phyloP scores from a whole-genome alignment of 352 stramenopile species.

The Phytophthora litchii region DNA sequence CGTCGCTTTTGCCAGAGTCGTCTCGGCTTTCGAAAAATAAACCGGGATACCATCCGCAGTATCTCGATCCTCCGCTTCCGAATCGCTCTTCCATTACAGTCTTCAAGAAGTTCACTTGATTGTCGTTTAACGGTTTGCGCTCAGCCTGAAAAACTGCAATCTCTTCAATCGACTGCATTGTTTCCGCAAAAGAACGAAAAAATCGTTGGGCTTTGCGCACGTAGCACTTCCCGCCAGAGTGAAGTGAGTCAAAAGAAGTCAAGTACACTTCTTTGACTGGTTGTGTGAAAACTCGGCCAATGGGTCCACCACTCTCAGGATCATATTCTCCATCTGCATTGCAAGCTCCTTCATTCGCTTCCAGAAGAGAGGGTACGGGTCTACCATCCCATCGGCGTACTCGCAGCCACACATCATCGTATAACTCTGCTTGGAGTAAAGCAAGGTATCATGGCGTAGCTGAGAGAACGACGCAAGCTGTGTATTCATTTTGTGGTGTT shows the following conservation, averaged over 20 bases:
- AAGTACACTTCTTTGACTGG: background rate
- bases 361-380: slow-evolving; percentile 34
- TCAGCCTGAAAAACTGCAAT: background rate
- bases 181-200: slow-evolving; percentile 8
- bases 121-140: slow-evolving; percentile 7
- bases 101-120: slow-evolving; percentile 27
- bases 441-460: slow-evolving; percentile 32
- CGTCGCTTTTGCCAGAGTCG: slow-evolving; percentile 22
- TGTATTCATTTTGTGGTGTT: slow-evolving; percentile 30
- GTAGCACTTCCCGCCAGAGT: background rate
- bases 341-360: slow-evolving; percentile 6
- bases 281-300: slow-evolving; percentile 3
- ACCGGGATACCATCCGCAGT: slow-evolving; percentile 22
- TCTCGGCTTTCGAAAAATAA: slow-evolving; percentile 16
- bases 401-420: slow-evolving; percentile 14
- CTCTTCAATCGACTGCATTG: slow-evolving; percentile 18
- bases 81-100: slow-evolving; percentile 30
- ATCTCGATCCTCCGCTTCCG: slow-evolving; percentile 9
- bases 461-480: slow-evolving; percentile 35
- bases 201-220: background rate
- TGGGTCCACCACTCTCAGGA: background rate
- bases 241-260: background rate
- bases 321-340: background rate
- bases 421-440: slow-evolving; percentile 36
- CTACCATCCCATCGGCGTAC: slow-evolving; percentile 35